Evolutionary conservation across 345 rosid species (phyloP).

Genomic region (Euclidium syriacum): DNA sequence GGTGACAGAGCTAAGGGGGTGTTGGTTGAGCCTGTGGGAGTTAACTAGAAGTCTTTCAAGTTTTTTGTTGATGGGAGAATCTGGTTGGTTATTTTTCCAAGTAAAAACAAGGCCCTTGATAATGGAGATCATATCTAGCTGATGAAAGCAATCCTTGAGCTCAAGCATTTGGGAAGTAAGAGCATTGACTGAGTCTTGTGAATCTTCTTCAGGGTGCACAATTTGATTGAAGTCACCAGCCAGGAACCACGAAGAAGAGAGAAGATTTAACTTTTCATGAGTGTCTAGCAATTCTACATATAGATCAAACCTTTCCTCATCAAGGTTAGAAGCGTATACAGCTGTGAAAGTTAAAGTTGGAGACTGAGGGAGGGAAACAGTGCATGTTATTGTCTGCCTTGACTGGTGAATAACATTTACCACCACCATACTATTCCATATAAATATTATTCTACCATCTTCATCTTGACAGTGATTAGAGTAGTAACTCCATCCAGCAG

Average conservation of each 20-base stretch:
- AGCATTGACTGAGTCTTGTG: not conserved
- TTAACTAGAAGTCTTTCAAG: not conserved
- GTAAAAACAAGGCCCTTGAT: not conserved
- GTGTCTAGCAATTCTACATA: not conserved
- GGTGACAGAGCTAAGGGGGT: not conserved
- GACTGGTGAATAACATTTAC: not conserved
- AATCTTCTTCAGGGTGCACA: not conserved
- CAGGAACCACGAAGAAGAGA: not conserved
- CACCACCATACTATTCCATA: not conserved
- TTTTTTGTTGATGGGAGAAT: not conserved
- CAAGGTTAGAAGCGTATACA: not conserved
- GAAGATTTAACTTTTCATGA: not conserved
- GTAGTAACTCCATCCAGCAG: not conserved
- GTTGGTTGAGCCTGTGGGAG: not conserved
- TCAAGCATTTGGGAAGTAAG: not conserved
- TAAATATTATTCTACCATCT: not conserved
- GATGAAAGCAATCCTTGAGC: not conserved
- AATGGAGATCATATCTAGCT: not conserved
- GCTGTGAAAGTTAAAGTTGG: too few relatives aligned
- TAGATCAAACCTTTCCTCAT: not conserved
- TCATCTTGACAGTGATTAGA: not conserved
- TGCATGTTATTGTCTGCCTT: not conserved
- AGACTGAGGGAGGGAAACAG: too few relatives aligned
- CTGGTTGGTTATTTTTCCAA: not conserved
- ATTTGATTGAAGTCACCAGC: not conserved